Conservation (phyloP, 75 land plant species). For the Larix kaempferi region DNA sequence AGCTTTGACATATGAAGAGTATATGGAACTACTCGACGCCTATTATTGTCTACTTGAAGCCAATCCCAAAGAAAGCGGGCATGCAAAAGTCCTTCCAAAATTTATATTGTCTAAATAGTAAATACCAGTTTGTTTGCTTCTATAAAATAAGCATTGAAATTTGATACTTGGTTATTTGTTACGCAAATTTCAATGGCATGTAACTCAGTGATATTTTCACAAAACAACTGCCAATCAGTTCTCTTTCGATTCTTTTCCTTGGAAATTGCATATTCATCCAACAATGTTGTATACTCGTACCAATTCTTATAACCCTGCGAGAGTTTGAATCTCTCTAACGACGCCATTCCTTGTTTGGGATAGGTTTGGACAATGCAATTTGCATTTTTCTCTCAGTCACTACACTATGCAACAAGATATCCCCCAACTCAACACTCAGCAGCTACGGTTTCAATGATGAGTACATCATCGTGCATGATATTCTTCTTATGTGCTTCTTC, state of each 20-base stretch:
- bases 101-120: conserved; percentile 32
- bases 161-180: not conserved
- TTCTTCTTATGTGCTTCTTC: no score
- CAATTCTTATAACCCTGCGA: no score
- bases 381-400: no score
- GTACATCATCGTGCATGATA: no score
- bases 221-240: not conserved
- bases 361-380: no score
- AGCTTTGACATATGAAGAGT: conserved; percentile 56
- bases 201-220: not conserved
- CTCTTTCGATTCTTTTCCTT: not conserved
- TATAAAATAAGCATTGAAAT: not conserved
- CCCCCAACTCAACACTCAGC: no score
- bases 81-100: conserved; percentile 17
- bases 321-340: no score
- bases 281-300: not conserved
- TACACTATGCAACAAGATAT: no score
- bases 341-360: no score
- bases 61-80: conserved; percentile 51
- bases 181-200: not conserved
- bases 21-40: conserved; percentile 39
- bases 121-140: not conserved
- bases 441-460: no score
- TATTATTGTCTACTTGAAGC: conserved; percentile 36
- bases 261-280: not conserved